phyloP scores from a whole-genome alignment of 116 monocot species.

The Phalaenopsis hybrid region DNA sequence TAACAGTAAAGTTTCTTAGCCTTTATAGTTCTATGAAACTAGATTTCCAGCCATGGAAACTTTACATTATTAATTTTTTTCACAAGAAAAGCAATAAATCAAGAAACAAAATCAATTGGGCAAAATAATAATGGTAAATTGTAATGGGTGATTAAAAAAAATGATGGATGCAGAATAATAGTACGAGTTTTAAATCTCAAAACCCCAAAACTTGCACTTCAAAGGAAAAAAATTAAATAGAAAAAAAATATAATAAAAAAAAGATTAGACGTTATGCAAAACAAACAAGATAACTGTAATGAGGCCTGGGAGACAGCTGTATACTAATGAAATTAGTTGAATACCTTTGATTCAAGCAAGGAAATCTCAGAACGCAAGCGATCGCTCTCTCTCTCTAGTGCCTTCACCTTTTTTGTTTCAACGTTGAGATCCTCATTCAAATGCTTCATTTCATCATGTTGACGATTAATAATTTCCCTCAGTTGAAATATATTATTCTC shows the following conservation, averaged over 20 bases:
- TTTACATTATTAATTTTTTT: neutral
- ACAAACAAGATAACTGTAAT: neutral
- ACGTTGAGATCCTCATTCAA: constrained; percentile 59
- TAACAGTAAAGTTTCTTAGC: neutral
- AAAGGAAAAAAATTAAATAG: neutral
- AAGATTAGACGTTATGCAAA: neutral
- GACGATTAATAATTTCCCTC: constrained; percentile 59
- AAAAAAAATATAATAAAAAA: neutral
- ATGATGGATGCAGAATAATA: neutral
- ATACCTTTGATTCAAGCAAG: constrained; percentile 86
- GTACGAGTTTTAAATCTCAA: neutral
- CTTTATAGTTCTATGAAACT: neutral
- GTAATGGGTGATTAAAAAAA: neutral
- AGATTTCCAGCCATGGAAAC: neutral
- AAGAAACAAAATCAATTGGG: neutral
- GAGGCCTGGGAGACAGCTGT: neutral
- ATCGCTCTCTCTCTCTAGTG: constrained; percentile 86
- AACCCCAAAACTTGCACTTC: neutral
- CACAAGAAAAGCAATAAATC: neutral
- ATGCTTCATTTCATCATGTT: constrained; percentile 50
- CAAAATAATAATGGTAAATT: neutral
- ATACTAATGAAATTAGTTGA: constrained; percentile 5
- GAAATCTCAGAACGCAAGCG: constrained; percentile 71
- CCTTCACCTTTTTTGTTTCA: constrained; percentile 67
- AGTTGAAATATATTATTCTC: constrained; percentile 60